Conservation (phyloP, 306 rosid species). For the Alnus rubra region DNA sequence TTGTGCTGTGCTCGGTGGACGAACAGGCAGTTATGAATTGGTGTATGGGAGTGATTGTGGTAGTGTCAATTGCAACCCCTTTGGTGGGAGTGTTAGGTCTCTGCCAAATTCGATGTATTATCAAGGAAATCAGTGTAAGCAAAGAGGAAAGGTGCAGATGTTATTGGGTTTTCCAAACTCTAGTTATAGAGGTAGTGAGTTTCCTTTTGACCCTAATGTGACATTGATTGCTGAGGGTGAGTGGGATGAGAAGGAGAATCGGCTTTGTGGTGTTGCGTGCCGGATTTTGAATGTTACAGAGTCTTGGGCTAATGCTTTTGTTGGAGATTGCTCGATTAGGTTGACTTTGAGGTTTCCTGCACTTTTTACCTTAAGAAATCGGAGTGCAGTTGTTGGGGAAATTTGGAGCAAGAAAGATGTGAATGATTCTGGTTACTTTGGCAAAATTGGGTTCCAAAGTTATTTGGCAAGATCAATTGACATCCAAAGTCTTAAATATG, state of each 20-base stretch:
- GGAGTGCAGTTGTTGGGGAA: slow-evolving; percentile 55
- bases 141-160: slow-evolving; percentile 55
- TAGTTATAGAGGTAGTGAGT: slow-evolving; percentile 11
- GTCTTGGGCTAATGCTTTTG: slow-evolving; percentile 42
- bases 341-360: slow-evolving; percentile 57
- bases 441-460: slow-evolving; percentile 50
- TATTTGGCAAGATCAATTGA: slow-evolving; percentile 31
- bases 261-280: slow-evolving; percentile 59
- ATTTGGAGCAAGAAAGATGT: slow-evolving; percentile 60
- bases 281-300: slow-evolving; percentile 57
- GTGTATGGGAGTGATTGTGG: slow-evolving; percentile 57
- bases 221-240: slow-evolving; percentile 66
- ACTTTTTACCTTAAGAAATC: slow-evolving; percentile 55
- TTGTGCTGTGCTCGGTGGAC: slow-evolving; percentile 41
- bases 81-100: slow-evolving; percentile 43
- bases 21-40: slow-evolving; percentile 45
- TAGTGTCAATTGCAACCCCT: slow-evolving; percentile 52
- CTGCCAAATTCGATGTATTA: slow-evolving; percentile 50
- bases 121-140: slow-evolving; percentile 40
- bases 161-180: slow-evolving; percentile 57
- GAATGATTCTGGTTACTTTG: slow-evolving; percentile 56
- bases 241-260: slow-evolving; percentile 76
- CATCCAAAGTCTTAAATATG: slow-evolving; percentile 44
- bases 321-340: slow-evolving; percentile 69
- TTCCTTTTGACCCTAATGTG: slow-evolving; percentile 55